phyloP scores from a whole-genome alignment of 208 protist genomes.

The Entamoeba moshkovskii region DNA sequence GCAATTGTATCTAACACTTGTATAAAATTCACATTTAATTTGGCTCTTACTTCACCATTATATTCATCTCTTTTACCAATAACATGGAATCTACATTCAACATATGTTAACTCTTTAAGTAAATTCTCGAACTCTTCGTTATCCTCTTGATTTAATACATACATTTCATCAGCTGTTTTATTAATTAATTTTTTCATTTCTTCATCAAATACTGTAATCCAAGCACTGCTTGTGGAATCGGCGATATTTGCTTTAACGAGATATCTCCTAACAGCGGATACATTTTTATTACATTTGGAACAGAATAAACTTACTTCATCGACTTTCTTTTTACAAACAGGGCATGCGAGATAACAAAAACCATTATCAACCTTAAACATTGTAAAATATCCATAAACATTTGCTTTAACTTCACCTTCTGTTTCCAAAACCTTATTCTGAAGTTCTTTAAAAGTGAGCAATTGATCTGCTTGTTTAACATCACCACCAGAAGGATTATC shows the following conservation, averaged over 20 bases:
- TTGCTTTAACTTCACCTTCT: background rate
- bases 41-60: background rate
- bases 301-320: background rate
- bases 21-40: background rate
- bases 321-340: background rate
- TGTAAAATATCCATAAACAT: background rate
- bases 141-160: background rate
- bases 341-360: background rate
- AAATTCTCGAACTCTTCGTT: background rate
- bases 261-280: background rate
- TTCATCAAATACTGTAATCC: background rate
- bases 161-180: background rate
- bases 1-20: background rate
- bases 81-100: background rate
- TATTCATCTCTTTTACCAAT: background rate
- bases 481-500: background rate
- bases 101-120: background rate
- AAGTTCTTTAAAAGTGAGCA: background rate
- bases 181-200: background rate
- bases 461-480: background rate
- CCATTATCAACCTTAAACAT: background rate
- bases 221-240: background rate
- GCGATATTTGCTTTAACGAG: background rate
- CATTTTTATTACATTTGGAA: background rate
- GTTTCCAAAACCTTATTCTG: background rate